Conservation (phyloP, 2,329 filamentous ascomycete genomes). For the Periconia sp. region DNA sequence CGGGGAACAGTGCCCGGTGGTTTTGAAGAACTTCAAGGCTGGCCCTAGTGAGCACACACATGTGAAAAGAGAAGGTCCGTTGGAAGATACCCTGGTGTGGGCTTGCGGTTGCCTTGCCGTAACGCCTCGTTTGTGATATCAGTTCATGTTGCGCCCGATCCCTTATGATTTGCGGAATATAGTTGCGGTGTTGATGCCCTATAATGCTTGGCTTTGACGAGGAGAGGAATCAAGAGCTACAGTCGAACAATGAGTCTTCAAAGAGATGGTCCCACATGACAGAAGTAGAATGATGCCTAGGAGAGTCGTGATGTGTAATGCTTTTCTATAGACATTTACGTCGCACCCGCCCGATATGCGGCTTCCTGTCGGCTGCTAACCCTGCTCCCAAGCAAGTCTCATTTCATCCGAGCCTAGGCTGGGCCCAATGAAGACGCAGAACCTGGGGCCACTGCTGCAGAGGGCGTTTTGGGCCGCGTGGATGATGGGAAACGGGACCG, state of each 20-base stretch:
- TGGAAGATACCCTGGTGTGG: constrained; percentile 13
- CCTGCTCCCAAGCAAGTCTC: constrained; percentile 19
- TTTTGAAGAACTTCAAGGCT: constrained; percentile 25
- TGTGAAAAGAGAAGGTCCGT: constrained; percentile 8
- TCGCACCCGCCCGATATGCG: constrained; percentile 3
- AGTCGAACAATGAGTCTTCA: neutral
- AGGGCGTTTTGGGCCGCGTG: constrained; percentile 13
- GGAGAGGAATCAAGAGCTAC: constrained; percentile 7
- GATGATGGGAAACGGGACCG: constrained; percentile 8
- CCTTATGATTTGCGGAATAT: constrained; percentile 26
- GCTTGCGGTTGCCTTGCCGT: constrained; percentile 37
- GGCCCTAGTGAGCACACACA: constrained; percentile 12
- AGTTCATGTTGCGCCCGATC: constrained; percentile 10
- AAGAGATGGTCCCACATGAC: constrained; percentile 8
- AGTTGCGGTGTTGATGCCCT: constrained; percentile 14
- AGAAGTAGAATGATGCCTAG: constrained; percentile 22
- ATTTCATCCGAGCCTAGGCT: constrained; percentile 12
- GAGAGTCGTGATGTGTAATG: constrained; percentile 8
- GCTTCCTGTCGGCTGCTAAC: constrained; percentile 1
- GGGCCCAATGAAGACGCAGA: constrained; percentile 22
- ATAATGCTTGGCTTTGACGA: constrained; percentile 21
- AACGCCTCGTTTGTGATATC: constrained; percentile 26
- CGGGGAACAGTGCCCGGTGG: constrained; percentile 24
- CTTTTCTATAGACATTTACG: constrained; percentile 7
- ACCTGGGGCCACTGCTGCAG: constrained; percentile 3